Base-by-base conservation (phyloP, 441 rosid species). In the Populus hybrid region DNA sequence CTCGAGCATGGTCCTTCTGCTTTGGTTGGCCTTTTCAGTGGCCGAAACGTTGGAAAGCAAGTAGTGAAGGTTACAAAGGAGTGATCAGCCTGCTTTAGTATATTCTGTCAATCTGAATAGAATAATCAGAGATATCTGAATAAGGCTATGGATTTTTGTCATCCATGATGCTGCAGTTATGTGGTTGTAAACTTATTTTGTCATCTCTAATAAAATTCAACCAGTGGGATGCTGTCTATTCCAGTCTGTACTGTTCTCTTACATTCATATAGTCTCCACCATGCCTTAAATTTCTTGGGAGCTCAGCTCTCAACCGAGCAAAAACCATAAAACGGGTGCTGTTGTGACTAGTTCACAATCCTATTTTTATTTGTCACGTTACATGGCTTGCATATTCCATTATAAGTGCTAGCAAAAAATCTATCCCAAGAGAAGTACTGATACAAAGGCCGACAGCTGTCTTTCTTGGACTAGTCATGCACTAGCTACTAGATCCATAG, bases 1-100 rank as follows among this genome's bases (percentile, higher is more conserved):
- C 81, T 85, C 2, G 86, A 87, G 70, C 81, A n/a, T 0, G 81
- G 72, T 7, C 85, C 85, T 2, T 72, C 79, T 0, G 86, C 89
- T 75, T 82, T 87, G 12, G 36, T 78, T 0, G 87, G 87, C 2
- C 71, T 87, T 18, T 85, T 87, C 72, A 71, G 74, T 0, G 86
- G 89, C 5, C 76, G 69, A 24, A 87, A 87, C 42, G 70, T 85
- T 1, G 87, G 88, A 7, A 85, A 87, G 70, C 86, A 83, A 32
- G 78, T 83, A 7, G 83, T 83, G 4, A 64, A 20, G 34, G 75
- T 85, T 75, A 79, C 80, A 70, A 40, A 12, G 6, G 83, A 74
- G 10, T 81, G 73, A 71, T 3, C 12, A 5, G 26, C 57, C 75
- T n/a, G 20, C 18, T 46, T 4, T 46, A 46, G 57, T 5, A 46